Base-by-base conservation (phyloP, 257 asterid genomes). In the Mentha longifolia region DNA sequence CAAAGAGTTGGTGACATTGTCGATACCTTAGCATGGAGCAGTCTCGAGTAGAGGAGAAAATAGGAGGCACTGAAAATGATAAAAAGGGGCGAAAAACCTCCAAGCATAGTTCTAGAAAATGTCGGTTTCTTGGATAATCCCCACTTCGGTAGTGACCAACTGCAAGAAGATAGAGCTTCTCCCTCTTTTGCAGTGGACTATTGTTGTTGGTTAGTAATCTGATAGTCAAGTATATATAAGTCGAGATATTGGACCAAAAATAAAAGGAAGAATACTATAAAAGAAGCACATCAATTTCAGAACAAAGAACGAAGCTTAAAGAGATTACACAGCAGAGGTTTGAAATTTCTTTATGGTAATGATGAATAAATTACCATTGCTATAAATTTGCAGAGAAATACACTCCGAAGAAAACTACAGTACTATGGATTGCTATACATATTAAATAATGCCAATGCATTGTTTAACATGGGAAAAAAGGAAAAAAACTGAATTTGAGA, bases 121-220 rank as follows among this genome's bases (percentile, higher is more conserved):
- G 79, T 60, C 87, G 76, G 86, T 96, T 77, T 72, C 88, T 91
- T 50, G 92, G 41, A 71, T 82, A 91, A 59, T 91, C 88, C 5
- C 88, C 82, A 15, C 89, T 80, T 72, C 88, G 82, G 80, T 86
- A 89, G 75, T 74, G 82, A 62, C 89, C 96, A 17, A 89, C 89
- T 0, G 87, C 89, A 5, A 89, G 85, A 55, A 89, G 79, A 76
- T 89, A 89, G 61, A 85, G 82, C 75, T 82, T 87, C 82, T 89
- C 96, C 81, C 89, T 81, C 77, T 76, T 77, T 81, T 83, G n/a
- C n/a, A n/a, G n/a, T n/a, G n/a, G n/a, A n/a, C n/a, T n/a, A n/a
- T n/a, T n/a, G n/a, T n/a, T n/a, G 92, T 72, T 75, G 59, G 92
- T 67, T 35, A 87, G 78, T 22, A 87, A 71, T 80, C 92, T 84